Evolutionary conservation across 306 rosid species (phyloP).

Genomic region (Ochetophila trinervis): DNA sequence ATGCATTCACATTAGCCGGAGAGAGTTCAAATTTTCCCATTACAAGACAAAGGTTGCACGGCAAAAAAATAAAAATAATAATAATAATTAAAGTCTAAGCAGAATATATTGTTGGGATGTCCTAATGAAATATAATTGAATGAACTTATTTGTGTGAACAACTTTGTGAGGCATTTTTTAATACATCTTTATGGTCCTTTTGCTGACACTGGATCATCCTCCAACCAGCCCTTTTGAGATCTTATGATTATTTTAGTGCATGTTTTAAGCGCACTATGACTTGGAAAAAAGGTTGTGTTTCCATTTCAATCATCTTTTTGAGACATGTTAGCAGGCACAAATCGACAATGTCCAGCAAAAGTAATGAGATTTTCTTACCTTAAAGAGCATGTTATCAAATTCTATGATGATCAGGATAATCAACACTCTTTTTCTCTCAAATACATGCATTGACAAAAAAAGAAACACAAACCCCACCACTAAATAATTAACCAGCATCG

Average conservation of each 20-base stretch:
- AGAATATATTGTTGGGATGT: no score
- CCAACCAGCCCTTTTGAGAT: background rate
- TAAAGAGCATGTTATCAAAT: background rate
- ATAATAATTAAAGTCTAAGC: no score
- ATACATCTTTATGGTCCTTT: no score
- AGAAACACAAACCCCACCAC: constrained; percentile 9
- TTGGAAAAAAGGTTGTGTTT: background rate
- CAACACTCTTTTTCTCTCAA: no score
- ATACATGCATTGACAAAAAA: background rate
- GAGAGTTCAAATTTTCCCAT: no score
- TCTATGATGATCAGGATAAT: no score
- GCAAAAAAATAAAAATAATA: no score
- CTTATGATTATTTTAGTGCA: background rate
- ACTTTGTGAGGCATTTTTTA: no score
- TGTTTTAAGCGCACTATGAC: background rate
- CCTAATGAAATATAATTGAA: no score
- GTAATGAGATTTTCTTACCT: background rate
- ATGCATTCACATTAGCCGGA: no score
- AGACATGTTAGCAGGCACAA: background rate
- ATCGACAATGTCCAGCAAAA: constrained; percentile 12
- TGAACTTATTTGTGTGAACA: no score
- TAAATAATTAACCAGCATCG: constrained; percentile 11
- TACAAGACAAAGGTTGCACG: no score
- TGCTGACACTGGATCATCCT: background rate
- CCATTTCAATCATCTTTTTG: background rate